Evolutionary conservation across 1,139 yeast species (phyloP), one percentile per base, ranked within the genome.

Genomic region (Meyerozyma guilliermondii): DNA sequence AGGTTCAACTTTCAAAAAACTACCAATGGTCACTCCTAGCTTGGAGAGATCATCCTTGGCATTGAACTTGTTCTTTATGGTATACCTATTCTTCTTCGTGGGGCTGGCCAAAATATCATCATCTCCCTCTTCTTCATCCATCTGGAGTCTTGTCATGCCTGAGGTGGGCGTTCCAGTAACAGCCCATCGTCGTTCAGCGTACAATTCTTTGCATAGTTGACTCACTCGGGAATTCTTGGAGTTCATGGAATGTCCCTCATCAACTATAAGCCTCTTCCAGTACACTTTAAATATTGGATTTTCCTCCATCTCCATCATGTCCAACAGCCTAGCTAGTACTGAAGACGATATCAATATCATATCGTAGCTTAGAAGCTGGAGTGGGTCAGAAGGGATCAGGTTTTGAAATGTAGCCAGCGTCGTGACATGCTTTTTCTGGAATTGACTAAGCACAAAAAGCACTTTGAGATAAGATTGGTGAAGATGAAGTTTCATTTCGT

Each of bases 91-190:
- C 30, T 63, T 58, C 42, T 51, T 54, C n/a, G 49, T 46, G 3
- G 59, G 53, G 14, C 49, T 50, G 22, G 35, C 28, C 18, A 14
- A 29, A 5, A 29, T 17, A 2, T 40, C 42, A 16, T 42, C 27
- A 23, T 43, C 40, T 17, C 38, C 31, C 8, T 43, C 27, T 16
- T 46, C 50, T 47, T 75, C 79, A 49, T 74, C 77, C 70, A 81
- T 70, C 46, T 80, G 76, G 3, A 82, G 56, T 38, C 73, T 73
- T 0, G 87, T 81, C 45, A 83, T 61, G 0, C 89, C 89, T 0
- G 85, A 73, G 0, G 88, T 82, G 2, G 89, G 89, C 0, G 89
- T 83, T 27, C 91, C 89, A 0, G 86, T 78, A 1, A 83, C 86
- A 0, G 82, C 81, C 91, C 89, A 83, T 46, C 77, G 68, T 41